Conservation (phyloP, 164 flowering plant genomes). For the Nymphaea colorata region DNA sequence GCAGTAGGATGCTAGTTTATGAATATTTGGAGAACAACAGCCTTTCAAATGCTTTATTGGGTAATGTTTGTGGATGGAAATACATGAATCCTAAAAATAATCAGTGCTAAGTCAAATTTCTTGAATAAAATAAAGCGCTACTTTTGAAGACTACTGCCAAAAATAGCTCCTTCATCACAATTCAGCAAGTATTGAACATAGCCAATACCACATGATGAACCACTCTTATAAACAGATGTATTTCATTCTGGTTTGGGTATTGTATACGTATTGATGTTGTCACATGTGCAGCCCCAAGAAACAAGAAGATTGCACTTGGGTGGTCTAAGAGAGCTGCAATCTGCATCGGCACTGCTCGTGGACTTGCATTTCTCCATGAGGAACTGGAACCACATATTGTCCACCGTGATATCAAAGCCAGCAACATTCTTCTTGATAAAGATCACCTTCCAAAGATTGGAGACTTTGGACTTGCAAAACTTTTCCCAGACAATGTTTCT, state of each 20-base stretch:
- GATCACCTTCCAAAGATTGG: slow-evolving; percentile 68
- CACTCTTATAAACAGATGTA: too few species aligned
- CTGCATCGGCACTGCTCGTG: slow-evolving; percentile 61
- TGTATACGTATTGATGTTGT: neutral
- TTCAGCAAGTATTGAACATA: too few species aligned
- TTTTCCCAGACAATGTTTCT: slow-evolving; percentile 78
- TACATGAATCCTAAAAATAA: too few species aligned
- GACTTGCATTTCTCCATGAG: slow-evolving; percentile 81
- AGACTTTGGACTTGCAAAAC: slow-evolving; percentile 87
- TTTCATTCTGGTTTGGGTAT: neutral
- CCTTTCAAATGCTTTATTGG: slow-evolving; percentile 49
- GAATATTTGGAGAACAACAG: slow-evolving; percentile 82
- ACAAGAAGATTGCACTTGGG: slow-evolving; percentile 26
- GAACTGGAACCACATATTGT: slow-evolving; percentile 59
- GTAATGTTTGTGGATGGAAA: slow-evolving; percentile 19
- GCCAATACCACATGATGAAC: too few species aligned
- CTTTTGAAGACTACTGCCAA: too few species aligned
- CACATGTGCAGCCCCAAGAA: slow-evolving; percentile 37
- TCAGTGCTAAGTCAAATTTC: neutral
- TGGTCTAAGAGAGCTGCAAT: slow-evolving; percentile 66
- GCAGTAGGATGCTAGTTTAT: slow-evolving; percentile 57
- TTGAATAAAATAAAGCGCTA: neutral
- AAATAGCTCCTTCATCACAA: too few species aligned
- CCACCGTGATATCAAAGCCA: slow-evolving; percentile 84
- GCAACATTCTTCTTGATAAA: slow-evolving; percentile 72